phyloP scores from a whole-genome alignment of 2,329 filamentous ascomycete species.

The Byssoonygena ceratinophila region DNA sequence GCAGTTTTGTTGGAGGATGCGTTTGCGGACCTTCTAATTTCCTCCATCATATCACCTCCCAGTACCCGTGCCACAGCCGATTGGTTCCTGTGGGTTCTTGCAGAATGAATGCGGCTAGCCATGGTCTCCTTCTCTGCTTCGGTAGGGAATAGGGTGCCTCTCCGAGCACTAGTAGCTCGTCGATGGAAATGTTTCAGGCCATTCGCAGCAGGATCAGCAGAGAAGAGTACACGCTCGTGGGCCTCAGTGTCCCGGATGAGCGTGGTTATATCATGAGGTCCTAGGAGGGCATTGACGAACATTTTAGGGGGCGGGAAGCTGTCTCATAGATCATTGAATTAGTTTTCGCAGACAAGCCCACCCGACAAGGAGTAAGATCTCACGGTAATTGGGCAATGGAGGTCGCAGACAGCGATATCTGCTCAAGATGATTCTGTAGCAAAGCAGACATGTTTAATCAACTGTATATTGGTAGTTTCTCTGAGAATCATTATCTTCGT shows the following conservation, averaged over 20 bases:
- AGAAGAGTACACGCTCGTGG: slow-evolving; percentile 91
- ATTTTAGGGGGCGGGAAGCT: slow-evolving; percentile 87
- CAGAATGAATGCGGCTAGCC: slow-evolving; percentile 38
- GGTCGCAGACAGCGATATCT: slow-evolving; percentile 64
- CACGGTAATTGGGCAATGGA: slow-evolving; percentile 67
- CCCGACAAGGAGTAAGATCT: slow-evolving; percentile 20
- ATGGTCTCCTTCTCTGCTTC: slow-evolving; percentile 33
- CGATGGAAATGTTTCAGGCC: slow-evolving; percentile 34
- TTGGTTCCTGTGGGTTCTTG: slow-evolving; percentile 51
- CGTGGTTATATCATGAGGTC: slow-evolving; percentile 81
- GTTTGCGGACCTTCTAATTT: slow-evolving; percentile 54
- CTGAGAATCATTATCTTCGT: no score
- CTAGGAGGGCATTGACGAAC: slow-evolving; percentile 86
- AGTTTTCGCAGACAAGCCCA: background rate
- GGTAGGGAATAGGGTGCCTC: slow-evolving; percentile 41
- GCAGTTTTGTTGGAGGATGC: slow-evolving; percentile 43
- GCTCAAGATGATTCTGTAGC: slow-evolving; percentile 60
- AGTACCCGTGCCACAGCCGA: slow-evolving; percentile 74
- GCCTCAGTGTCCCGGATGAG: slow-evolving; percentile 90
- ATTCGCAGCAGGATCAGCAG: slow-evolving; percentile 59
- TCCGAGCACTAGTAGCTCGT: slow-evolving; percentile 32
- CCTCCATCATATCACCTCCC: slow-evolving; percentile 73
- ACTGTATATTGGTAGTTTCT: no score
- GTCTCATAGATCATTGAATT: slow-evolving; percentile 9
- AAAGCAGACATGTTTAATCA: slow-evolving; percentile 53